phyloP scores from a whole-genome alignment of 768 basidiomycete genomes.

The Auricularia sp. region DNA sequence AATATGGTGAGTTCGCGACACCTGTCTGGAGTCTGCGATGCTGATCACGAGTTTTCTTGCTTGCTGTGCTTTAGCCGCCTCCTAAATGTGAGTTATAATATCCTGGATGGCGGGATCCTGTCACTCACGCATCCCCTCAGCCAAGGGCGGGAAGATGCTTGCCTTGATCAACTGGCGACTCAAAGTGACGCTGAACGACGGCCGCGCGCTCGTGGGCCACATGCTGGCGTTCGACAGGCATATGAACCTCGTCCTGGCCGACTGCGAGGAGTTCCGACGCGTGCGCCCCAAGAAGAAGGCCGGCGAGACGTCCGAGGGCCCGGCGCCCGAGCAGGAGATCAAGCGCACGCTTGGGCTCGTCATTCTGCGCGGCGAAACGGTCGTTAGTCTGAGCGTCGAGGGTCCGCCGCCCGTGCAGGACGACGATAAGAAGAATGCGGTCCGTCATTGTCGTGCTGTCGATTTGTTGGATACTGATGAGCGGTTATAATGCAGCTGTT shows the following conservation, averaged over 20 bases:
- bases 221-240: slow-evolving; percentile 99
- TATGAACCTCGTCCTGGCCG: slow-evolving; percentile 98
- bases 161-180: slow-evolving; percentile 95
- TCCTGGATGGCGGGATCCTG: no score
- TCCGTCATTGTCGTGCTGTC: slow-evolving; percentile 28
- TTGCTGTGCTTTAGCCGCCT: slow-evolving; percentile 49
- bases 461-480: neutral
- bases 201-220: slow-evolving; percentile 89
- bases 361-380: slow-evolving; percentile 91
- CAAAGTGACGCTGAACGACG: slow-evolving; percentile 95
- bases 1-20: slow-evolving; percentile 12
- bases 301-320: slow-evolving; percentile 49
- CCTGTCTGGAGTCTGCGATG: neutral
- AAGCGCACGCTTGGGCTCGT: slow-evolving; percentile 95
- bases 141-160: slow-evolving; percentile 98
- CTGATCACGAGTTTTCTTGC: slow-evolving; percentile 10
- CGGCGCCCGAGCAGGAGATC: slow-evolving; percentile 79
- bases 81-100: slow-evolving; percentile 43
- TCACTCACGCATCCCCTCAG: slow-evolving; percentile 19
- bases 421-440: slow-evolving; percentile 79
- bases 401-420: slow-evolving; percentile 88
- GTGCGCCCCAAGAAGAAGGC: slow-evolving; percentile 87
- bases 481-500: slow-evolving; percentile 46
- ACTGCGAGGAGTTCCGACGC: slow-evolving; percentile 95
- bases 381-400: slow-evolving; percentile 90